These are phyloP conservation scores for Limonium bicolor DNA, from an alignment of 148 eudicot genomes.

Conservation along the genomic window DNA sequence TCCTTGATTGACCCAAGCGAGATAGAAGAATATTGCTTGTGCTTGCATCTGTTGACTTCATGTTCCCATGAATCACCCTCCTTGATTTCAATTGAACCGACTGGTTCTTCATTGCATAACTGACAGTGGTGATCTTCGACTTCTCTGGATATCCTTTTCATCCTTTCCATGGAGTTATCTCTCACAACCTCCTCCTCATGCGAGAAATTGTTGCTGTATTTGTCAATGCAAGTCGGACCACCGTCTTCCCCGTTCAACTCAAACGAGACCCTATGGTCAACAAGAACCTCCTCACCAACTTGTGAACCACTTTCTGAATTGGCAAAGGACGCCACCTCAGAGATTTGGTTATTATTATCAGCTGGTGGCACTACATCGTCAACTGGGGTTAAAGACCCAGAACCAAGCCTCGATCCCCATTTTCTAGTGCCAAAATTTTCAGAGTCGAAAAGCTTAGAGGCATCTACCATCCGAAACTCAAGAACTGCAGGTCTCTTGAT, in stretches of 20 bases:
- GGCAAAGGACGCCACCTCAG: constrained; percentile 33
- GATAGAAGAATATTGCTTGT: constrained; percentile 50
- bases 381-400: constrained; percentile 71
- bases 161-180: constrained; percentile 8
- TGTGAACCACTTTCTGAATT: constrained; percentile 17
- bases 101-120: constrained; percentile 8
- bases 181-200: constrained; percentile 10
- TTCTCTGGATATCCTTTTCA: too few relatives aligned
- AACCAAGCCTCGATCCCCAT: constrained; percentile 56
- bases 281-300: constrained; percentile 20
- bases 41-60: constrained; percentile 36
- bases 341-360: constrained; percentile 34
- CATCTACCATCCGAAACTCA: too few relatives aligned
- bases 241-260: constrained; percentile 76
- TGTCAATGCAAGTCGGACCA: constrained; percentile 29
- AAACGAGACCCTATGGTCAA: constrained; percentile 67
- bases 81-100: constrained; percentile 6
- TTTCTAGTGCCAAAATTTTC: constrained; percentile 29
- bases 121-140: constrained; percentile 6
- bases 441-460: constrained; percentile 45
- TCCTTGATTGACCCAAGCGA: constrained; percentile 78
- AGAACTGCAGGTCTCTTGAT: constrained; percentile 31
- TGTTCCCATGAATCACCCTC: constrained; percentile 11
- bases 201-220: constrained; percentile 17
- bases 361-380: constrained; percentile 26